Percentiles rank a stretch among this genome's conserved stretches.
Conservation (phyloP, 2,329 filamentous ascomycete species). For the Neodidymelliopsis sp. region DNA sequence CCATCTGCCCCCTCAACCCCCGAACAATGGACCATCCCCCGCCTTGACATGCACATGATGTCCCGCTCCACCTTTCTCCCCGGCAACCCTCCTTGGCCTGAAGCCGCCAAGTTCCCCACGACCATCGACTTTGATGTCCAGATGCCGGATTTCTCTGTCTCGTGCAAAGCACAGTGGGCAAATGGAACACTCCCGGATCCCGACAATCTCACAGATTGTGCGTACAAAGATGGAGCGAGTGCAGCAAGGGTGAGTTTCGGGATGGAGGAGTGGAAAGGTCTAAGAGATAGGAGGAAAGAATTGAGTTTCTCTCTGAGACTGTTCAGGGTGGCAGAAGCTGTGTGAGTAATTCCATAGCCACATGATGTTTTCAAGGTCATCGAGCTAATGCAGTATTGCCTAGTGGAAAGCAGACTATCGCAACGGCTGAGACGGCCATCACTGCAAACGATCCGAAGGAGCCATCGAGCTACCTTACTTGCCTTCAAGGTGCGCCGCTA, state of each 20-base stretch:
- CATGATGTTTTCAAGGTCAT: neutral
- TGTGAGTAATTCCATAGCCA: neutral
- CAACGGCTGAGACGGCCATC: conserved; percentile 11
- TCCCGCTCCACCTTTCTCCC: conserved; percentile 29
- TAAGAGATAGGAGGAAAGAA: conserved; percentile 1
- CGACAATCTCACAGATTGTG: neutral
- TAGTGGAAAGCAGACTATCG: neutral
- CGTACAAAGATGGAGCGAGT: neutral
- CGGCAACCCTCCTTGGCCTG: conserved; percentile 30
- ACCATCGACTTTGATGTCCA: conserved; percentile 34
- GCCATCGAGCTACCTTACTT: conserved; percentile 25
- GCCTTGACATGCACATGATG: conserved; percentile 41
- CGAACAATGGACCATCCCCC: conserved; percentile 31
- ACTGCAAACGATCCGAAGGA: conserved; percentile 26
- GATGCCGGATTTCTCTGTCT: conserved; percentile 11
- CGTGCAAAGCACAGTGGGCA: conserved; percentile 19
- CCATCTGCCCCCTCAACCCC: neutral
- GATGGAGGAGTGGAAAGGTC: conserved; percentile 4
- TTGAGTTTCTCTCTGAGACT: conserved; percentile 4
- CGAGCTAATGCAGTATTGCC: neutral
- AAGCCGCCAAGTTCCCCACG: conserved; percentile 24
- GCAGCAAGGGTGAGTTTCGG: conserved; percentile 18
- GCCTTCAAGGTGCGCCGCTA: conserved; percentile 20
- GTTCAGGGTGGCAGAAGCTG: neutral
- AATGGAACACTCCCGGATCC: conserved; percentile 25